Conservation (phyloP, 768 basidiomycete species). For the Lanmaoa pseudosensibilis region DNA sequence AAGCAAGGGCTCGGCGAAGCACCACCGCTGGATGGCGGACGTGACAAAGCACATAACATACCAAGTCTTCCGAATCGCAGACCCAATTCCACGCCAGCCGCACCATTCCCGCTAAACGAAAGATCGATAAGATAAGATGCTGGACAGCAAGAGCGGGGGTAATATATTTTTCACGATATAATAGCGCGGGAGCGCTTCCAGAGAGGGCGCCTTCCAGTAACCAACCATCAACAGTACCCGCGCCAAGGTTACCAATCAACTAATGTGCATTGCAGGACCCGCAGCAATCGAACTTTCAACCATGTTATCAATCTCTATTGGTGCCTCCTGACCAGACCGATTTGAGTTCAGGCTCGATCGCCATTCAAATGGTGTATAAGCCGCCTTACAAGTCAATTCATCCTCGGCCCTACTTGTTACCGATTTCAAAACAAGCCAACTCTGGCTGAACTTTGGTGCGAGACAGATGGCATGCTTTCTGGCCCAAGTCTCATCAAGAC, state of each 20-base stretch:
- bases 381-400: neutral
- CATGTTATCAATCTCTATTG: neutral
- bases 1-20: neutral
- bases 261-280: neutral
- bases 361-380: neutral
- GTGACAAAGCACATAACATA: too few relatives aligned
- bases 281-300: neutral
- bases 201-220: neutral
- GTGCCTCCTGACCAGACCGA: neutral
- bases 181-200: neutral
- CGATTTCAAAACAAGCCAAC: slow-evolving; percentile 2
- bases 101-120: neutral
- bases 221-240: neutral
- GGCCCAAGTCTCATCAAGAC: neutral
- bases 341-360: neutral
- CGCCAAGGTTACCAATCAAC: neutral
- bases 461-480: neutral
- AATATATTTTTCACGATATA: neutral
- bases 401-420: neutral
- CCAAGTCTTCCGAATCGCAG: too few relatives aligned
- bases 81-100: neutral
- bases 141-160: neutral
- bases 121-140: too few relatives aligned
- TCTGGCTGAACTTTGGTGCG: neutral
- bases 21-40: too few relatives aligned